Evolutionary conservation across 2,329 filamentous ascomycete species (phyloP).

Genomic region (Hymenoscyphus scutula): DNA sequence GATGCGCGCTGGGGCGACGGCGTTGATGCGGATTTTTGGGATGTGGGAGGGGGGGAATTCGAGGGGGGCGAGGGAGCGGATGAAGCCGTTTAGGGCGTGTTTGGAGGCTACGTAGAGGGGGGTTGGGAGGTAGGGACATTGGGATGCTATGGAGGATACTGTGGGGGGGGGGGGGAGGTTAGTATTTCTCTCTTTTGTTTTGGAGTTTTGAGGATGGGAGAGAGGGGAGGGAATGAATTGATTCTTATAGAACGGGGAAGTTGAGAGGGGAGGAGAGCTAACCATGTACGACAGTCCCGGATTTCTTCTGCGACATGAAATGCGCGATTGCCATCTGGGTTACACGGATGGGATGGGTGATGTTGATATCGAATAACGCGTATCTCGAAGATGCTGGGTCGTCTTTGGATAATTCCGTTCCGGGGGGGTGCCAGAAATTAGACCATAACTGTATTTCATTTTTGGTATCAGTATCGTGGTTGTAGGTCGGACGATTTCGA

Average conservation of each 20-base stretch:
- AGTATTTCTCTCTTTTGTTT: too few relatives aligned
- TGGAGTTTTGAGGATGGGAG: too few relatives aligned
- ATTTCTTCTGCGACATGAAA: conserved; percentile 40
- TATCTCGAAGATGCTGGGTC: conserved; percentile 41
- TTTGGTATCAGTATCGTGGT: too few relatives aligned
- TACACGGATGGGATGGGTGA: conserved; percentile 50
- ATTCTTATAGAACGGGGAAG: too few relatives aligned
- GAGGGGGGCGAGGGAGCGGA: conserved; percentile 41
- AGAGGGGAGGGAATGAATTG: too few relatives aligned
- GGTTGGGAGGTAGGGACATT: conserved; percentile 38
- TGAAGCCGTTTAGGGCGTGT: conserved; percentile 47
- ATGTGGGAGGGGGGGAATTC: conserved; percentile 34
- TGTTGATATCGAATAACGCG: conserved; percentile 47
- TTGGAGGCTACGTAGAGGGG: conserved; percentile 50
- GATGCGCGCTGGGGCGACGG: conserved; percentile 46
- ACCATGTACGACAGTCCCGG: conserved; percentile 41
- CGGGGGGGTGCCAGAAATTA: conserved; percentile 50
- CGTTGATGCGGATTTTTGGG: conserved; percentile 41
- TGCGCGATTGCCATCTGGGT: conserved; percentile 50
- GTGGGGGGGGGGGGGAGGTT: too few relatives aligned
- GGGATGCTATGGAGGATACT: conserved; percentile 48
- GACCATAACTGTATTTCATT: conserved; percentile 43
- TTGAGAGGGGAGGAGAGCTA: too few relatives aligned
- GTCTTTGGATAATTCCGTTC: conserved; percentile 42
- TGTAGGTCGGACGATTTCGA: too few relatives aligned